Base-by-base conservation (phyloP, 192 early-diverging fungal genomes). In the Coemansia reversa region DNA sequence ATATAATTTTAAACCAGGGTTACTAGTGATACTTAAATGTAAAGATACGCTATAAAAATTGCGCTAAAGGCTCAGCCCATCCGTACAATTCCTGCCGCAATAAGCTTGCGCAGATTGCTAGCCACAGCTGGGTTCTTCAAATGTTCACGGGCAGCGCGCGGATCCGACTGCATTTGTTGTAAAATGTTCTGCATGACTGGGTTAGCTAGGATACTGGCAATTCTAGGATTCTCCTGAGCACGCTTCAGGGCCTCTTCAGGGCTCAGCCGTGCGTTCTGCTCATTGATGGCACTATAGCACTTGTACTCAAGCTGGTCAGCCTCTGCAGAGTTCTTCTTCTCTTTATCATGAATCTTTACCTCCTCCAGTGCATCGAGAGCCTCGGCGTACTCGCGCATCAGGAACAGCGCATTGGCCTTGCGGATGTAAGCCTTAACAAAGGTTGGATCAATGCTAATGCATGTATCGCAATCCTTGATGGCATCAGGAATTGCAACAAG, bases 111-210 rank as follows among this genome's bases (percentile, higher is more conserved):
- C 79, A 99, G 89, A 77, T 97, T 99, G 65, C 88, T 85, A n/a
- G 94, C 93, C 56, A 99, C 86, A 23, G 74, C 75, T 2, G 94
- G 94, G 86, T 98, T 98, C 86, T 96, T 94, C 79, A 99, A 83
- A 66, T 99, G 96, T 82, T 97, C 96, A 60, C 88, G 88, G 27
- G 89, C 89, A 35, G 97, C 95, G 57, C 86, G 84, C 9, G 97
- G 97, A 74, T 99, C 93, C 62, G 90, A 84, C 79, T 98, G 94
- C 93, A 97, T 97, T 79, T 97, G 95, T 77, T 94, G 88, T 65
- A 99, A 86, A 62, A 99, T 98, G 74, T 87, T 86, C 70, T 93
- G 91, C 97, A 99, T 99, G 63, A 93, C 87, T 14, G 97, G 97
- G 78, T 99, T 96, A 20, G 69, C 84, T 73, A 99, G 82, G 63